phyloP scores from a whole-genome alignment of 495 filamentous ascomycete genomes.

The Xylaria scruposa region DNA sequence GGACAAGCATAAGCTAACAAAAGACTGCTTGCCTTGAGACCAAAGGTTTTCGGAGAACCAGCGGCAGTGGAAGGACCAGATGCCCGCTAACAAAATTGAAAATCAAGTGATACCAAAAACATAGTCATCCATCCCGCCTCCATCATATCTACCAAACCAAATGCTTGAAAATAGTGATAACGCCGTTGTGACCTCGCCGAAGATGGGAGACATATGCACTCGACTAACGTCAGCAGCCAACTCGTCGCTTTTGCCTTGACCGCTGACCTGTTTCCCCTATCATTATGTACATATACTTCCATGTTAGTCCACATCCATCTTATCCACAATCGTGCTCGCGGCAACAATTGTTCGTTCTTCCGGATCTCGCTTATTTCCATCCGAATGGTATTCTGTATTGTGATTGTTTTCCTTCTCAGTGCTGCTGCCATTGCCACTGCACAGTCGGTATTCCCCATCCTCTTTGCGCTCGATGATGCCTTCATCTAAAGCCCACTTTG shows the following conservation, averaged over 20 bases:
- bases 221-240: background rate
- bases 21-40: background rate
- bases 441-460: slow-evolving; percentile 58
- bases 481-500: slow-evolving; percentile 63
- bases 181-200: background rate
- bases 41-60: slow-evolving; percentile 7
- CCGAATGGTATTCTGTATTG: slow-evolving; percentile 37
- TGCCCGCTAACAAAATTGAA: slow-evolving; percentile 7
- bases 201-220: background rate
- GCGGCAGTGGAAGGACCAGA: background rate
- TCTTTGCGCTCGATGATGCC: slow-evolving; percentile 63
- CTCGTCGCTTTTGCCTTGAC: background rate
- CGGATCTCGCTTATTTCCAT: slow-evolving; percentile 28
- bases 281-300: slow-evolving; percentile 13
- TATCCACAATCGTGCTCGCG: slow-evolving; percentile 41
- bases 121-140: slow-evolving; percentile 12
- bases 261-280: background rate
- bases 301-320: slow-evolving; percentile 45
- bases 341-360: slow-evolving; percentile 40
- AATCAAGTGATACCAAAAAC: background rate
- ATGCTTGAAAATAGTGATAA: background rate
- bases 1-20: background rate
- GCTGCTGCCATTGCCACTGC: slow-evolving; percentile 39
- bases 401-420: slow-evolving; percentile 42
- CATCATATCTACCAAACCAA: slow-evolving; percentile 22